phyloP scores from a whole-genome alignment of 140 eudicot genomes.

The Ambrosia hybrid region DNA sequence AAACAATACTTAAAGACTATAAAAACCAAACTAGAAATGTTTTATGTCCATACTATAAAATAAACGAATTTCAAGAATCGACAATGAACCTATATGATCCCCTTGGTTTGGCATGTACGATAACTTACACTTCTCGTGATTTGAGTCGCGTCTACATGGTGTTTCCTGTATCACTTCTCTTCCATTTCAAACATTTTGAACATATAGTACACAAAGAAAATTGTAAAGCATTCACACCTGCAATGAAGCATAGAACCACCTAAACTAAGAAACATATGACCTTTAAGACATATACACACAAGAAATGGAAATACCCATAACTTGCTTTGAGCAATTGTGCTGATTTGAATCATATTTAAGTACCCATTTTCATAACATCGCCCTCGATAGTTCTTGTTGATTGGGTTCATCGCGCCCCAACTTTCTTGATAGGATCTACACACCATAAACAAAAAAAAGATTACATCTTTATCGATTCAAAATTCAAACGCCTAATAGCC shows the following conservation, averaged over 20 bases:
- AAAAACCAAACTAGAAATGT: constrained; percentile 24
- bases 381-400: constrained; percentile 38
- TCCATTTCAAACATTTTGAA: constrained; percentile 19
- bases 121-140: constrained; percentile 36
- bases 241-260: constrained; percentile 34
- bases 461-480: constrained; percentile 21
- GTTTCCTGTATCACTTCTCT: constrained; percentile 28
- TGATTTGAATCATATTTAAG: constrained; percentile 26
- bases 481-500: background rate
- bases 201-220: constrained; percentile 44
- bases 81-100: constrained; percentile 27
- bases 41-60: constrained; percentile 15
- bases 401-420: constrained; percentile 26
- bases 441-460: constrained; percentile 20
- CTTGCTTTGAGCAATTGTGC: constrained; percentile 49
- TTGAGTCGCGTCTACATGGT: constrained; percentile 17
- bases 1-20: constrained; percentile 18
- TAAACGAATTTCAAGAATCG: constrained; percentile 30
- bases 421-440: constrained; percentile 47
- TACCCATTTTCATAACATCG: constrained; percentile 30
- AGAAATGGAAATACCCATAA: constrained; percentile 47
- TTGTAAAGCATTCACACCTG: constrained; percentile 50
- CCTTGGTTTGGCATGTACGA: constrained; percentile 4
- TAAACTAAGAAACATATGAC: constrained; percentile 19
- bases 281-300: constrained; percentile 46